A percentile compares a stretch with the other conserved stretches of the same genome.
These are phyloP conservation scores for Leonotis leonurus DNA, from an alignment of 257 asterid genomes.

Conservation along the genomic window DNA sequence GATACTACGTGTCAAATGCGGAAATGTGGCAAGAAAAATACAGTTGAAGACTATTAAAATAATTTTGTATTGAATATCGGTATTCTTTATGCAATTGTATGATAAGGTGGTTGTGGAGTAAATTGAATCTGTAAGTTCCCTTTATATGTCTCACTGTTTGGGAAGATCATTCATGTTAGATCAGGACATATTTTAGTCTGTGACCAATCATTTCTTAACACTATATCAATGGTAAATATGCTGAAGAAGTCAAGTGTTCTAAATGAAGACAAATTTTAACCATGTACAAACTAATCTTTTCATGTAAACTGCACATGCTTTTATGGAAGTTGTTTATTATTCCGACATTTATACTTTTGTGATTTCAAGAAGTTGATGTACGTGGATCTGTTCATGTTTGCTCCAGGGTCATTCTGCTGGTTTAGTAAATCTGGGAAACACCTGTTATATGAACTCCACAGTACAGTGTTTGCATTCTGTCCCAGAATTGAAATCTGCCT, in stretches of 20 bases:
- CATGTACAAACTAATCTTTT: background rate
- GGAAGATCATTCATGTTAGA: constrained; percentile 3
- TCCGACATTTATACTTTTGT: background rate
- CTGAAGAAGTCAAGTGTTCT: background rate
- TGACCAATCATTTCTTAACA: background rate
- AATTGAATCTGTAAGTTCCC: background rate
- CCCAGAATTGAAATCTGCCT: constrained; percentile 88
- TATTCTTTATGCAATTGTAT: background rate
- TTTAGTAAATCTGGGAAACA: constrained; percentile 81
- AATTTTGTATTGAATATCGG: background rate
- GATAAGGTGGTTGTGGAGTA: background rate
- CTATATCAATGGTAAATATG: background rate
- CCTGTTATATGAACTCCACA: constrained; percentile 99
- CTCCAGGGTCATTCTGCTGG: constrained; percentile 97
- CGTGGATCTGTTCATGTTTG: constrained; percentile 16
- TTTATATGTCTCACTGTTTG: background rate
- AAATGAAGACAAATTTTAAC: background rate
- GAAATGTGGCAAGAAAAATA: background rate
- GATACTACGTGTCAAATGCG: background rate
- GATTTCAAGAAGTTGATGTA: background rate
- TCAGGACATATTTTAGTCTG: background rate
- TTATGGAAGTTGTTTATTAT: background rate
- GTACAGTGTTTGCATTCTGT: constrained; percentile 93
- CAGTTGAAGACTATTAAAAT: background rate
- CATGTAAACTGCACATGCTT: background rate